Evolutionary conservation across 345 rosid genomes (phyloP).

Genomic region (rapeseed (Brassica napus)): DNA sequence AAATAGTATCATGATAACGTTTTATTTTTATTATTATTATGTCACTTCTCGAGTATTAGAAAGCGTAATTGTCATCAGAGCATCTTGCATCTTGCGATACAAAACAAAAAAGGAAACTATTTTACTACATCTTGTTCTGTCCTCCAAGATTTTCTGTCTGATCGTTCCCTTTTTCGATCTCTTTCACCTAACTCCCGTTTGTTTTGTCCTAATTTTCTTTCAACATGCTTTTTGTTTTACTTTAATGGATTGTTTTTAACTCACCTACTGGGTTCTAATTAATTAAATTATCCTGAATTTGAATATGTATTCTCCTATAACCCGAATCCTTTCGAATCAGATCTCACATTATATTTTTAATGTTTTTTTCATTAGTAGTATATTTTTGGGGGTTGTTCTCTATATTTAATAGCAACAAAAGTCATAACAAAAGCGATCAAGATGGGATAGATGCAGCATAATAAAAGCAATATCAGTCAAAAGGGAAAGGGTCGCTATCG

Average conservation of each 20-base stretch:
- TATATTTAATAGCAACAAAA: neutral
- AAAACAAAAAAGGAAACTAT: neutral
- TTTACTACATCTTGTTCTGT: neutral
- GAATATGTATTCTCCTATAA: neutral
- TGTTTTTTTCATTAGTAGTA: too few relatives aligned
- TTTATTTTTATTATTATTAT: neutral
- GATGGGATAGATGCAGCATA: neutral
- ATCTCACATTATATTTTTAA: neutral
- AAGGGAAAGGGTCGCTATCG: neutral
- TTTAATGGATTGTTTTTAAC: neutral
- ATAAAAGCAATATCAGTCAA: neutral
- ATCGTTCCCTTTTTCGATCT: neutral
- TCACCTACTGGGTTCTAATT: neutral
- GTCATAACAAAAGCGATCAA: neutral
- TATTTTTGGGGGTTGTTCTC: too few relatives aligned
- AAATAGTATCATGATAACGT: neutral
- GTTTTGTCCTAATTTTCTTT: neutral
- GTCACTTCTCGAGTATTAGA: neutral
- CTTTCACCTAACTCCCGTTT: neutral
- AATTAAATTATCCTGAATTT: neutral
- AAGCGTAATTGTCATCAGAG: neutral
- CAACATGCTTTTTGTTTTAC: neutral
- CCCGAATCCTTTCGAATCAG: neutral
- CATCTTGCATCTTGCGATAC: slow-evolving; percentile 3
- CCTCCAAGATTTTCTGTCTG: neutral